A percentile compares a stretch with the other conserved stretches of the same genome.
phyloP scores from a whole-genome alignment of 2,329 filamentous ascomycete genomes.

The Grosmannia clavigera region DNA sequence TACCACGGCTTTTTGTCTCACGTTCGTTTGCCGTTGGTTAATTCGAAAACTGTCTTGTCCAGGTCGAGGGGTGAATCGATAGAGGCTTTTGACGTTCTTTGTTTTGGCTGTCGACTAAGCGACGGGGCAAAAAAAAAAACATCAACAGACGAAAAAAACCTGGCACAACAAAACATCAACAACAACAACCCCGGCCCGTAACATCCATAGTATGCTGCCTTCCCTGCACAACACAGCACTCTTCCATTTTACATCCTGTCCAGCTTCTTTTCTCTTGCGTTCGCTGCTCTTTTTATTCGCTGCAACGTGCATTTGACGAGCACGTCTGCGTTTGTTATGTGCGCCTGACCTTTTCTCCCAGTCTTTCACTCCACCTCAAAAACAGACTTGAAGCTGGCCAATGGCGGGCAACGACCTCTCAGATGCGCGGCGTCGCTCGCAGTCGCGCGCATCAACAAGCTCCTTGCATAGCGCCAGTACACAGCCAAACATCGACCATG shows the following conservation, averaged over 20 bases:
- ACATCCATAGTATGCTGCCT: not conserved
- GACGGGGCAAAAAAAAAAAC: constrained; percentile 7
- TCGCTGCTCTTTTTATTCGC: not conserved
- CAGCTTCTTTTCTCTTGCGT: not conserved
- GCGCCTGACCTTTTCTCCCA: constrained; percentile 1
- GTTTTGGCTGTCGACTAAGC: constrained; percentile 9
- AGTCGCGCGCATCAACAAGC: constrained; percentile 43
- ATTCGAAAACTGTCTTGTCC: not conserved
- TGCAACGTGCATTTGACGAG: not conserved
- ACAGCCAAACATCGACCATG: constrained; percentile 38
- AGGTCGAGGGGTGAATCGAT: not conserved
- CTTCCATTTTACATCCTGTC: not conserved
- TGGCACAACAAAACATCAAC: constrained; percentile 7
- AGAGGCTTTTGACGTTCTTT: constrained; percentile 1
- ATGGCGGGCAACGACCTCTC: constrained; percentile 19
- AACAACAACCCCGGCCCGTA: constrained; percentile 3
- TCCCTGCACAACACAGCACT: not conserved
- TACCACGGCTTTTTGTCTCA: not conserved
- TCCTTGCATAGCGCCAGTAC: constrained; percentile 42
- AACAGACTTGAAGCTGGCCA: constrained; percentile 17
- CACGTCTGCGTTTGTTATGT: constrained; percentile 1
- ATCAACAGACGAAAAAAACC: constrained; percentile 4
- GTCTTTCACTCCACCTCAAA: not conserved
- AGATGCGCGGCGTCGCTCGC: constrained; percentile 36
- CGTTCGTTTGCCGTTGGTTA: constrained; percentile 8